Percentiles rank a stretch among this genome's conserved stretches.
Evolutionary conservation across 2,329 filamentous ascomycete genomes (phyloP).

Genomic region (Verticillium albo-atrum): DNA sequence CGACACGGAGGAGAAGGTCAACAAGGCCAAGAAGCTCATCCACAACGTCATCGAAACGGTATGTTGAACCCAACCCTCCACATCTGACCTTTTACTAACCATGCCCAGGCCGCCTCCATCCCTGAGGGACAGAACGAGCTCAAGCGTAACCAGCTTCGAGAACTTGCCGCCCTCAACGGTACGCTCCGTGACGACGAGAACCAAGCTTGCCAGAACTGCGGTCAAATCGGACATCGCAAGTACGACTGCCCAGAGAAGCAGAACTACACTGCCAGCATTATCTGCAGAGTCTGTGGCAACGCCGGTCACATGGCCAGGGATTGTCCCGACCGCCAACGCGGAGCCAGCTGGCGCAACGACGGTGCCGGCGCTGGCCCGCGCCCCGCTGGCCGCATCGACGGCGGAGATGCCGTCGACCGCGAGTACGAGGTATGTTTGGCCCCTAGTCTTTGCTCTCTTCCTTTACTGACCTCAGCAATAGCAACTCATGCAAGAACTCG

Average conservation of each 20-base stretch:
- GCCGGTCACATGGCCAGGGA: slow-evolving; percentile 98
- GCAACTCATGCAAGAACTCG: slow-evolving; percentile 98
- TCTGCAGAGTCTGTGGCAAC: slow-evolving; percentile 96
- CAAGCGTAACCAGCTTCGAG: slow-evolving; percentile 96
- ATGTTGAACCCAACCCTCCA: slow-evolving; percentile 15
- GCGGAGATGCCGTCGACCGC: slow-evolving; percentile 81
- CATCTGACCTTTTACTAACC: slow-evolving; percentile 16
- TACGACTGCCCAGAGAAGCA: slow-evolving; percentile 97
- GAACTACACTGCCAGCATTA: slow-evolving; percentile 99
- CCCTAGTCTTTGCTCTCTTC: background rate
- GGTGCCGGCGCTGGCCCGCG: slow-evolving; percentile 46
- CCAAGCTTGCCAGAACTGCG: slow-evolving; percentile 98
- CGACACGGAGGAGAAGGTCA: slow-evolving; percentile 98
- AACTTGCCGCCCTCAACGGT: slow-evolving; percentile 96
- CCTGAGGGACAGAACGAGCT: slow-evolving; percentile 98
- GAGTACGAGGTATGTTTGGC: slow-evolving; percentile 80
- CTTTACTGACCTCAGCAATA: slow-evolving; percentile 39
- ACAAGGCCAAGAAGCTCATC: slow-evolving; percentile 97
- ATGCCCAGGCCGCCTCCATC: slow-evolving; percentile 82
- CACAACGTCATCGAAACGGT: slow-evolving; percentile 99
- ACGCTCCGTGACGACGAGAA: slow-evolving; percentile 98
- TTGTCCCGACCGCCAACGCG: slow-evolving; percentile 90
- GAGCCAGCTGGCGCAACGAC: slow-evolving; percentile 87
- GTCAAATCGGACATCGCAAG: slow-evolving; percentile 97
- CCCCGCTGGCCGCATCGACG: slow-evolving; percentile 60